Conservation (phyloP, 2,329 filamentous ascomycete genomes). For the Emydomyces testavorans region DNA sequence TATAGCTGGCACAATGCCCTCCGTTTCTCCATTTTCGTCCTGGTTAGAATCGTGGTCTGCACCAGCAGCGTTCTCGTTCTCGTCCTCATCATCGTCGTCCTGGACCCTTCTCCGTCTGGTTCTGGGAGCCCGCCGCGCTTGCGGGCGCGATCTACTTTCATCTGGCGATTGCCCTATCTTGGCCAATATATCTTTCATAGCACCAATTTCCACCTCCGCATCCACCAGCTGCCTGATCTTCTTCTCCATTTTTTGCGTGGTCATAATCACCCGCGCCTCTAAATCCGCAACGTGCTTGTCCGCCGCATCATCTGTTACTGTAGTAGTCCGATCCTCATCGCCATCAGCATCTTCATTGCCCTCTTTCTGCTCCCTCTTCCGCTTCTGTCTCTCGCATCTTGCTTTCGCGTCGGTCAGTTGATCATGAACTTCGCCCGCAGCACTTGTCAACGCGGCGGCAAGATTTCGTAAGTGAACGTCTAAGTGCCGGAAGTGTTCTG, state of each 20-base stretch:
- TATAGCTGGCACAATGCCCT: constrained; percentile 28
- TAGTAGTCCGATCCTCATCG: constrained; percentile 19
- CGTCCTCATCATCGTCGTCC: constrained; percentile 13
- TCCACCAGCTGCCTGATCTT: constrained; percentile 49
- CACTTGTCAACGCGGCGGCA: constrained; percentile 36
- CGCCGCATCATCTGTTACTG: constrained; percentile 28
- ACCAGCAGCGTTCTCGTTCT: constrained; percentile 23
- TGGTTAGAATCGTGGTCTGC: constrained; percentile 32
- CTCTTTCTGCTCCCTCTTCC: constrained; percentile 18
- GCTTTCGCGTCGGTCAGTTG: constrained; percentile 33
- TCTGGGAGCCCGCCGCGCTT: constrained; percentile 21
- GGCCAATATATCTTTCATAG: constrained; percentile 35
- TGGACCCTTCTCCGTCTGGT: constrained; percentile 31
- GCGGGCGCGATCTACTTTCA: constrained; percentile 20
- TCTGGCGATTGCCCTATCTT: constrained; percentile 32
- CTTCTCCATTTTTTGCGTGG: constrained; percentile 48
- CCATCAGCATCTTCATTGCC: neutral
- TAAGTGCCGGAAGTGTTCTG: constrained; percentile 35
- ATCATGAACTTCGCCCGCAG: constrained; percentile 47
- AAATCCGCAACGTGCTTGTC: constrained; percentile 34
- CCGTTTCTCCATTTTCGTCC: constrained; percentile 36
- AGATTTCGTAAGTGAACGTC: constrained; percentile 41
- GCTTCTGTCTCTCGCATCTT: constrained; percentile 30
- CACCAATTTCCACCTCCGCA: constrained; percentile 38
- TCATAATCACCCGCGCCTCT: constrained; percentile 38